Evolutionary conservation across 352 stramenopile species (phyloP).

Genomic region (Globisporangium recalcitrans): DNA sequence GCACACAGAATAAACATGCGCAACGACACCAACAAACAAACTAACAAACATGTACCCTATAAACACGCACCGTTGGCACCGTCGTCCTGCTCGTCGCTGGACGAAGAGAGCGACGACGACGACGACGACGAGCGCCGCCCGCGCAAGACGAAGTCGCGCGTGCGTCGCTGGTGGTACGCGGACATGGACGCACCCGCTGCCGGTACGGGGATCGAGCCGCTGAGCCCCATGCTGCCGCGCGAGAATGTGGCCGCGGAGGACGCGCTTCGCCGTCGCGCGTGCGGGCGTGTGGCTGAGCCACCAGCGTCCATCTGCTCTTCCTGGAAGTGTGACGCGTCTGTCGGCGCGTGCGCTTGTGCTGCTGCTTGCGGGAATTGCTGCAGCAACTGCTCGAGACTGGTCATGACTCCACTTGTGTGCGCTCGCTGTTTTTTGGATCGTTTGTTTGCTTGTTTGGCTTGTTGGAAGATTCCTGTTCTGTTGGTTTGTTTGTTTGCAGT

Average conservation of each 20-base stretch:
- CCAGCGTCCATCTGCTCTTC: not conserved
- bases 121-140: conserved; percentile 19
- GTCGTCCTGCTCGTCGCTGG: conserved; percentile 15
- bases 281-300: not conserved
- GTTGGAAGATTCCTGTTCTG: conserved; percentile 5
- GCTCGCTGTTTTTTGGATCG: not conserved
- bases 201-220: conserved; percentile 20
- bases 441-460: not conserved
- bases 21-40: not conserved
- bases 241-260: not conserved
- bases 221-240: conserved; percentile 3
- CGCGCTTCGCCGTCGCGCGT: conserved; percentile 4
- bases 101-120: conserved; percentile 15
- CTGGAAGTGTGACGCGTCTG: not conserved
- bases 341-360: not conserved
- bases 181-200: conserved; percentile 11
- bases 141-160: conserved; percentile 16
- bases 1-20: not conserved
- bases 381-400: conserved; percentile 14
- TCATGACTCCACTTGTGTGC: not conserved
- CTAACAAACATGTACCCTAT: not conserved
- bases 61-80: conserved; percentile 5
- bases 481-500: not conserved
- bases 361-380: conserved; percentile 2
- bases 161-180: conserved; percentile 14